A percentile compares a stretch with the other conserved stretches of the same genome.
Evolutionary conservation across 1,139 yeast genomes (phyloP).

Genomic region (Taiozyma onychis): DNA sequence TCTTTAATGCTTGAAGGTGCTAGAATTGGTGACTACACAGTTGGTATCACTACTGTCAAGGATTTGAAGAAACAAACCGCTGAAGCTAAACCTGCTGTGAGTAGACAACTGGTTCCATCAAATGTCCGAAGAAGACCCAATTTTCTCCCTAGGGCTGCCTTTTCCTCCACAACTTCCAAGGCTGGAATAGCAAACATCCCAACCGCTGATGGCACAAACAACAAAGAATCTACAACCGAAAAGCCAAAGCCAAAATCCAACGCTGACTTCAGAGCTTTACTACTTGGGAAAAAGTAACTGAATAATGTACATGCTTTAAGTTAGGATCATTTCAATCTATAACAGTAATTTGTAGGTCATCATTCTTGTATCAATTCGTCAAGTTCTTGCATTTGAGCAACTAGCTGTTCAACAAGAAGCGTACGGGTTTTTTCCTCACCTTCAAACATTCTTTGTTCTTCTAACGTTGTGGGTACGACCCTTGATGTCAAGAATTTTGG

Average conservation of each 20-base stretch:
- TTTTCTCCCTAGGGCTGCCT: background rate
- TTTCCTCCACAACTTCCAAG: background rate
- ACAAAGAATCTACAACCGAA: background rate
- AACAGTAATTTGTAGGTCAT: background rate
- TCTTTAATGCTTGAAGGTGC: conserved; percentile 42
- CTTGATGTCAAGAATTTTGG: conserved; percentile 78
- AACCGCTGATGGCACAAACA: background rate
- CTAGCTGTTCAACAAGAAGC: conserved; percentile 42
- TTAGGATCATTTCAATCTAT: background rate
- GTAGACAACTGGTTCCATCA: background rate
- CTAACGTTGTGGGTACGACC: conserved; percentile 54
- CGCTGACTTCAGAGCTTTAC: conserved; percentile 35
- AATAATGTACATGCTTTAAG: background rate
- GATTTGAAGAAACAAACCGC: conserved; percentile 25
- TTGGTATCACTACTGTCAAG: conserved; percentile 35
- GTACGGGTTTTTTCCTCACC: conserved; percentile 35
- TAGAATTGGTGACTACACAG: conserved; percentile 30
- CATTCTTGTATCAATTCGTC: conserved; percentile 37
- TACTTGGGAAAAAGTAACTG: conserved; percentile 23
- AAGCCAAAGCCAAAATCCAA: conserved; percentile 25
- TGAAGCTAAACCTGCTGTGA: background rate
- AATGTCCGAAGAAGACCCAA: background rate
- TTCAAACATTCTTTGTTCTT: conserved; percentile 53
- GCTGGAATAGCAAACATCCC: too few species aligned
- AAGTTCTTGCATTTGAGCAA: conserved; percentile 51